Evolutionary conservation across 352 stramenopile species (phyloP), one percentile per base, ranked within the genome.

Genomic region (Blastocystis sp.): DNA sequence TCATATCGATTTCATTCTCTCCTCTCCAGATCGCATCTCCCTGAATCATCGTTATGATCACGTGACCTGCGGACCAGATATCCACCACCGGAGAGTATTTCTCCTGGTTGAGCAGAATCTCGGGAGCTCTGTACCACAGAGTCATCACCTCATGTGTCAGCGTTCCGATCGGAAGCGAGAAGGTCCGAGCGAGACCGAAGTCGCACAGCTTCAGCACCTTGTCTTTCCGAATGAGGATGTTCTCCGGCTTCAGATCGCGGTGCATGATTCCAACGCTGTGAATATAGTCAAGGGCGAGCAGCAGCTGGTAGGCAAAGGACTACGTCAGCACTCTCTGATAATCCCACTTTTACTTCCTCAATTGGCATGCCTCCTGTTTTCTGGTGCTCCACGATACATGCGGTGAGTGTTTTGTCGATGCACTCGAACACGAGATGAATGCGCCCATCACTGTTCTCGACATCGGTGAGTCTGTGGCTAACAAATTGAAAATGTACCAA

Each of bases 71-170:
- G 27, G 90, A 84, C 94, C 94, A 97, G 32, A 93, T 90, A 88
- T 97, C 94, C 8, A 97, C 93, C 2, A 93, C 89, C 0, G 92
- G 95, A 21, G 91, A 96, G 88, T 97, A 97, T 85, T 96, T 91
- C 87, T 94, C 94, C 18, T 92, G 91, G 7, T 95, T 95, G 0
- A 99, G 90, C 46, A 99, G 88, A 85, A 99, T 98, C 90, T 99
- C 96, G 0, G 96, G 96, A 29, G 95, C 93, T 14, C 96, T 93
- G 88, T 99, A 99, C 96, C 96, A 99, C 8, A 99, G 91, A 54
- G 96, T 99, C 6, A 99, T 95, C 42, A 99, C 92, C 87, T 98
- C 96, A 87, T 98, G 95, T 27, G 95, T 99, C 86, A 98, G 94
- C 56, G 95, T 96, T 38, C 96, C 94, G 56, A 98, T 96, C 0